phyloP scores from a whole-genome alignment of 2,329 filamentous ascomycete genomes.

The Thelonectria olida region DNA sequence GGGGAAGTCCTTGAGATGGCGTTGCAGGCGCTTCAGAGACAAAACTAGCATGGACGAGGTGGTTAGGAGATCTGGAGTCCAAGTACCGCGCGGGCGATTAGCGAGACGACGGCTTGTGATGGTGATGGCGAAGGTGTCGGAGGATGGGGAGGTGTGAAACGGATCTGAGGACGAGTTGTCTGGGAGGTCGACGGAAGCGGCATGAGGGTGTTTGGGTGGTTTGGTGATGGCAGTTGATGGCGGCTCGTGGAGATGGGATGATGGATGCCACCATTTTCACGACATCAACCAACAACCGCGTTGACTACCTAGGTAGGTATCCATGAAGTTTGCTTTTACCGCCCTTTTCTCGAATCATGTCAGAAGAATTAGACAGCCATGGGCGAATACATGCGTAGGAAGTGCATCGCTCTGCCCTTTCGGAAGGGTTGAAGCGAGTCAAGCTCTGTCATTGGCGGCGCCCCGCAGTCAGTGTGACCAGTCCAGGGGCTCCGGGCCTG shows the following conservation, averaged over 20 bases:
- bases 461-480: conserved; percentile 27
- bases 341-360: too few relatives aligned
- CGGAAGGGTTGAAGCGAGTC: too few relatives aligned
- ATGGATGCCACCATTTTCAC: too few relatives aligned
- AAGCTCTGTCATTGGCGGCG: background rate
- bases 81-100: conserved; percentile 18
- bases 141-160: conserved; percentile 13
- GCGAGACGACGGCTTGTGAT: conserved; percentile 5
- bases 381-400: too few relatives aligned
- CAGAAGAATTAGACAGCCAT: too few relatives aligned
- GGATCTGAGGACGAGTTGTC: conserved; percentile 1
- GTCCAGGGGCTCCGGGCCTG: conserved; percentile 27
- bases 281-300: too few relatives aligned
- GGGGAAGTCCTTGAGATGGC: conserved; percentile 3
- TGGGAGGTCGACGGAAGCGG: background rate
- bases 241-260: too few relatives aligned
- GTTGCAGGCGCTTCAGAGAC: background rate
- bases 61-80: background rate
- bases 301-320: too few relatives aligned
- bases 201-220: background rate
- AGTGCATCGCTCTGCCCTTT: too few relatives aligned
- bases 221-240: background rate
- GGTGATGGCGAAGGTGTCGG: background rate
- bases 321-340: too few relatives aligned
- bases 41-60: background rate